Base-by-base conservation (phyloP, 2,329 filamentous ascomycete species). In the Bertia moriformis region DNA sequence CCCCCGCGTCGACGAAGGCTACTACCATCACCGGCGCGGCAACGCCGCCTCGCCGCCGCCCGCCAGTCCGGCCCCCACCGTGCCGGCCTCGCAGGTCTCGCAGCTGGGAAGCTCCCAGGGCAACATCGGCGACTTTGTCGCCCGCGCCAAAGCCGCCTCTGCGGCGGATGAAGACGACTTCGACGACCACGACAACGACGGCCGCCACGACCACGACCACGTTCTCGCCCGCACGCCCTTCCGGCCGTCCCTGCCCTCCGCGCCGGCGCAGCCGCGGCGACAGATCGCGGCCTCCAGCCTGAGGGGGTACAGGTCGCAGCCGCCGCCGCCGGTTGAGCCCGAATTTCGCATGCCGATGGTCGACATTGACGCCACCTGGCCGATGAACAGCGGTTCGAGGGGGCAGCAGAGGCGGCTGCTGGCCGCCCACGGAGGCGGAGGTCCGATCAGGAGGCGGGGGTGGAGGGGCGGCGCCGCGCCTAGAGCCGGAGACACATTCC, bases 151-250 rank as follows among this genome's bases (percentile, higher is more conserved):
- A 7, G 22, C 22, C n/a, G n/a, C n/a, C n/a, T n/a, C n/a, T n/a
- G n/a, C n/a, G n/a, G 73, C 71, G 1, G 69, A 73, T 46, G 71
- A 74, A 41, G 56, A 59, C 49, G 72, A 66, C 51, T 65, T 74
- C 43, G 61, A 67, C 40, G 65, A 67, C 48, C 74, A 73, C 42
- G 56, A 63, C 37, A 62, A 58, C n/a, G n/a, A n/a, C n/a, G n/a
- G n/a, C n/a, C n/a, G n/a, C n/a, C n/a, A n/a, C n/a, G 67, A 72
- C 39, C 70, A 75, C 46, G 68, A 73, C 37, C 61, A 66, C 41
- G 62, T 72, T 22, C 70, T 75, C 38, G 51, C 71, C 29, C 60
- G 68, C 17, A 61, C 68, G 19, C 70, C 70, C 0, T 75, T 75
- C 37, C 66, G 64, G 14, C 71, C 71, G 0, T 73, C 68, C 7